A percentile compares a stretch with the other conserved stretches of the same genome.
Conservation (phyloP, 2,329 filamentous ascomycete genomes). For the Macroventuria anomochaeta region DNA sequence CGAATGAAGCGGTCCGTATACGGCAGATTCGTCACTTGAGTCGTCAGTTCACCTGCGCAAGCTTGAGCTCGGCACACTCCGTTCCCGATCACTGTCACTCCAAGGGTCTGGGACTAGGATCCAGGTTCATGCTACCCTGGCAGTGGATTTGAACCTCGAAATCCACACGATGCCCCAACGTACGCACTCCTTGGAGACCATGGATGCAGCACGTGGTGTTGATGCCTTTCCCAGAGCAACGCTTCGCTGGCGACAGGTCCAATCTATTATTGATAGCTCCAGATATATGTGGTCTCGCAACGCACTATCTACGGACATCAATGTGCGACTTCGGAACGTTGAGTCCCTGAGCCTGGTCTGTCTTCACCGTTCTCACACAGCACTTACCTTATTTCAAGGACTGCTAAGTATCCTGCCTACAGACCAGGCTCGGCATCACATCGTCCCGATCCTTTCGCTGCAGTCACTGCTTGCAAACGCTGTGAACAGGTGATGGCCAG, state of each 20-base stretch:
- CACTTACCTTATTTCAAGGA: neutral
- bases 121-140: neutral
- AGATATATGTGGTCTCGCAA: neutral
- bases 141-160: neutral
- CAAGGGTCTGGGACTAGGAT: neutral
- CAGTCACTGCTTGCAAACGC: neutral
- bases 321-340: neutral
- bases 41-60: neutral
- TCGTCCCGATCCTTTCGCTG: neutral
- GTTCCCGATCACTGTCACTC: neutral
- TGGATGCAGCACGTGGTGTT: slow-evolving; percentile 4
- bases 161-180: neutral
- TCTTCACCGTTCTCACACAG: neutral
- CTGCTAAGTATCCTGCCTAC: neutral
- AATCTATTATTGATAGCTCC: neutral
- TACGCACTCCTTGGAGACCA: neutral
- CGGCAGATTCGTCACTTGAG: neutral
- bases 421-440: slow-evolving; percentile 3
- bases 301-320: neutral
- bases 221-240: slow-evolving; percentile 2
- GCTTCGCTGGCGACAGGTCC: neutral
- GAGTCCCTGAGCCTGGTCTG: neutral
- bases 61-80: neutral
- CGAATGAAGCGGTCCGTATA: slow-evolving; percentile 1
- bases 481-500: neutral